Conservation (phyloP, 2,329 filamentous ascomycete genomes). For the Parascedosporium putredinis region DNA sequence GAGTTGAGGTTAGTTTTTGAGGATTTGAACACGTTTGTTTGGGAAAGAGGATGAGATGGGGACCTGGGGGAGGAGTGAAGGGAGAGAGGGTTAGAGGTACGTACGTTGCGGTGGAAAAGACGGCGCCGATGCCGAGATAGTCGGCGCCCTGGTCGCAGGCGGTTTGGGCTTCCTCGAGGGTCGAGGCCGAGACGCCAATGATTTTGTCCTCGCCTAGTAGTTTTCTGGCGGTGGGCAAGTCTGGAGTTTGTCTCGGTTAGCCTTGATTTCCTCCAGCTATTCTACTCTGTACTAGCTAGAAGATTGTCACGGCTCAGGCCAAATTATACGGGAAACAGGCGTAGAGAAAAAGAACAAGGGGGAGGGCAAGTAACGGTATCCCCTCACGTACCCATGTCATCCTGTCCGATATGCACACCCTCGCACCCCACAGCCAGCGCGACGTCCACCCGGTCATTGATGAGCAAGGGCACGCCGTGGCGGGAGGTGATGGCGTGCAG, state of each 20-base stretch:
- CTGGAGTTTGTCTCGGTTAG: conserved; percentile 23
- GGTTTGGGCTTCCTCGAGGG: conserved; percentile 56
- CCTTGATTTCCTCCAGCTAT: too few species aligned
- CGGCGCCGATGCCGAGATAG: conserved; percentile 84
- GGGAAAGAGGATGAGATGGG: too few species aligned
- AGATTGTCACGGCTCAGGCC: too few species aligned
- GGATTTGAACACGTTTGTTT: too few species aligned
- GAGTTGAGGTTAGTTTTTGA: too few species aligned
- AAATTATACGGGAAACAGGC: too few species aligned
- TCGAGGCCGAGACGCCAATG: conserved; percentile 80
- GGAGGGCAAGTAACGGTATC: too few species aligned
- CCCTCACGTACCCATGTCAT: conserved; percentile 85
- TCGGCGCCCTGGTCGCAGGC: conserved; percentile 72
- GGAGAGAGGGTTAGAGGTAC: not conserved
- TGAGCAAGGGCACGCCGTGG: conserved; percentile 67
- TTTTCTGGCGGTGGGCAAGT: conserved; percentile 53
- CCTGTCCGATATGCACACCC: conserved; percentile 89
- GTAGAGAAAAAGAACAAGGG: too few species aligned
- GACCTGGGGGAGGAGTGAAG: conserved; percentile 8
- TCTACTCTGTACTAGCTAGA: too few species aligned
- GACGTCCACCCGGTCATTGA: conserved; percentile 90
- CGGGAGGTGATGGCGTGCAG: conserved; percentile 62
- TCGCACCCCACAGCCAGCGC: conserved; percentile 77
- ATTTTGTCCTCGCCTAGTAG: conserved; percentile 69
- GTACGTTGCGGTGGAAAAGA: conserved; percentile 76